A percentile compares a stretch with the other conserved stretches of the same genome.
phyloP scores from a whole-genome alignment of 2,329 filamentous ascomycete species.

The Chaetomiaceae sp. region DNA sequence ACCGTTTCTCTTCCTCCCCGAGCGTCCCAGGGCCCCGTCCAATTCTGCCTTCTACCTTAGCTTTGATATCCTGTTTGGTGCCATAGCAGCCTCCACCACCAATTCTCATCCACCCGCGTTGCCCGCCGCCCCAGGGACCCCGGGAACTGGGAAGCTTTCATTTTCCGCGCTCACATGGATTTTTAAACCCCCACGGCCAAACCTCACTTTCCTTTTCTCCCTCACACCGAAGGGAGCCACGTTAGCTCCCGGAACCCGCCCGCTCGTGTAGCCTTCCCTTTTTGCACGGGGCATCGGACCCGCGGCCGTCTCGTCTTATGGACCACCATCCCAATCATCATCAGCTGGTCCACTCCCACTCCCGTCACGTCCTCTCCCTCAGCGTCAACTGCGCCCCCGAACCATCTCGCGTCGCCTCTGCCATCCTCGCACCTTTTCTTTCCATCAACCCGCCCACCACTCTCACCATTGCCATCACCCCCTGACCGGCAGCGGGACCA shows the following conservation, averaged over 20 bases:
- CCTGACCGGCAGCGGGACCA: slow-evolving; percentile 12
- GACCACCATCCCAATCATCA: slow-evolving; percentile 23
- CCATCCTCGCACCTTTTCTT: slow-evolving; percentile 5
- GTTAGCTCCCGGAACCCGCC: no score
- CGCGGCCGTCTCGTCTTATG: slow-evolving; percentile 24
- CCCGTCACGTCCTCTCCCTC: slow-evolving; percentile 11
- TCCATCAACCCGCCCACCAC: slow-evolving; percentile 8
- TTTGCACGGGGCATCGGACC: slow-evolving; percentile 17
- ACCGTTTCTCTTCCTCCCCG: not conserved
- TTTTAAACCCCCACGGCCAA: no score
- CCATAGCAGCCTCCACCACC: slow-evolving; percentile 6
- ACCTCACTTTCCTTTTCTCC: no score
- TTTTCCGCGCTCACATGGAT: no score
- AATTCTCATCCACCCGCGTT: not conserved
- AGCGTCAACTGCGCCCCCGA: slow-evolving; percentile 11
- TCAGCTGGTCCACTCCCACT: slow-evolving; percentile 20
- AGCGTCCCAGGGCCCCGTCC: not conserved
- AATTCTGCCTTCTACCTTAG: not conserved
- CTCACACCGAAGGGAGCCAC: no score
- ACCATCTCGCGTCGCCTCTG: slow-evolving; percentile 14
- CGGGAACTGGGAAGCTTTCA: no score
- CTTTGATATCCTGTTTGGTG: slow-evolving; percentile 12
- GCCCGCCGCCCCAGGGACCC: no score
- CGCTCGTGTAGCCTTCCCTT: no score
- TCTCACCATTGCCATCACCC: slow-evolving; percentile 6